phyloP scores from a whole-genome alignment of 2,329 filamentous ascomycete species.

The Thelonectria discophora region DNA sequence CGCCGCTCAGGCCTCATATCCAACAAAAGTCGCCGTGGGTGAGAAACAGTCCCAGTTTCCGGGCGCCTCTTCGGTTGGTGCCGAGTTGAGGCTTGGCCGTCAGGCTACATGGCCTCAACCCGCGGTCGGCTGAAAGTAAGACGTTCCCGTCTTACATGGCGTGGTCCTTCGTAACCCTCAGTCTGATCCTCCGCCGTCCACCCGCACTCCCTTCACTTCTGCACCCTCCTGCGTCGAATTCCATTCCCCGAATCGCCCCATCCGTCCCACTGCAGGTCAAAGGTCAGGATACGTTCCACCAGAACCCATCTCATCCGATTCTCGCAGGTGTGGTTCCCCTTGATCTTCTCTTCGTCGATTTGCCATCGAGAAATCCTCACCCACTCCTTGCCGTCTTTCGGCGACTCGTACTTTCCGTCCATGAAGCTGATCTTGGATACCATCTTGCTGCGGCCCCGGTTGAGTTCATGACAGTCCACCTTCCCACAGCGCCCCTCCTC shows the following conservation, averaged over 20 bases:
- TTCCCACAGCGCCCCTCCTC: conserved; percentile 49
- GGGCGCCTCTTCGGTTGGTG: not conserved
- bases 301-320: conserved; percentile 51
- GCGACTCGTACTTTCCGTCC: conserved; percentile 45
- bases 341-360: conserved; percentile 38
- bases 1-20: not conserved
- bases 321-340: conserved; percentile 41
- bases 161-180: not conserved
- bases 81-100: not conserved
- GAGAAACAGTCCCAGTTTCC: not conserved
- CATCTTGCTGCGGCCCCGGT: conserved; percentile 48
- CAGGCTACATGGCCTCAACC: not conserved
- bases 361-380: conserved; percentile 47
- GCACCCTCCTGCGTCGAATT: conserved; percentile 26
- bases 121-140: not conserved
- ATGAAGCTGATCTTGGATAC: conserved; percentile 51
- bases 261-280: conserved; percentile 49
- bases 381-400: conserved; percentile 42
- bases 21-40: not conserved
- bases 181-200: not conserved
- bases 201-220: conserved; percentile 6
- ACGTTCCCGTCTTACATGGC: not conserved
- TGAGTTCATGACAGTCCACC: conserved; percentile 48
- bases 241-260: conserved; percentile 42
- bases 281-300: conserved; percentile 50